Base-by-base conservation (phyloP, 257 asterid genomes). In the Voacanga thouarsii region DNA sequence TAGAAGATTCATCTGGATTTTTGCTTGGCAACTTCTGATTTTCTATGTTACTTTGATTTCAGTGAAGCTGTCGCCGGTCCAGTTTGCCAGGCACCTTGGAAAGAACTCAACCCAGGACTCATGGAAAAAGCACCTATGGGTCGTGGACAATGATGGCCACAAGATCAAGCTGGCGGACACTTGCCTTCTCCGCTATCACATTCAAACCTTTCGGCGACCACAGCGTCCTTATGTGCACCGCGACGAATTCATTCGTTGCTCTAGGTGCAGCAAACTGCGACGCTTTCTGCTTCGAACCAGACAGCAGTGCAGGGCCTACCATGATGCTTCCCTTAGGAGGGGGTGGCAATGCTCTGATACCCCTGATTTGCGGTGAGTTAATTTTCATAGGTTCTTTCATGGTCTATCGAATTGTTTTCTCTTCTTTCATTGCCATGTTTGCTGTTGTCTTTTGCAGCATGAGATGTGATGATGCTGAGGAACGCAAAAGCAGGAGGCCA, bases 301-400 rank as follows among this genome's bases (percentile, higher is more conserved):
- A 61, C 81, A 80, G 12, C 74, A 77, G 23, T 80, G 88, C 43
- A 82, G 70, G 76, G 12, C 65, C 51, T 88, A 85, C 76, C 89
- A 90, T 41, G 72, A 85, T 21, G 90, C 87, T 61, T 43, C 75
- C 19, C 66, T 67, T 43, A 8, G 75, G 12, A 30, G 21, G 7
- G 26, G 78, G 10, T 85, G 94, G 82, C 84, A 75, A 59, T 88
- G 92, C 72, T 81, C 85, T 1, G 81, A 90, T 79, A 77, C 85
- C 83, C 79, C 86, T 9, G 69, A 79, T 16, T 47, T 74, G 23
- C 7, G 64, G 92, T 89, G 81, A 63, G 85, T 72, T 47, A 28
- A 63, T 11, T 0, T 61, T 18, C 47, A 44, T 51, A 19, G 5
- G 8, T 61, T 49, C 39, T 12, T 23, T 23, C 18, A 9, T n/a